Evolutionary conservation across 495 filamentous ascomycete genomes (phyloP), one percentile per base, ranked within the genome.

Genomic region (Neurospora sp.): DNA sequence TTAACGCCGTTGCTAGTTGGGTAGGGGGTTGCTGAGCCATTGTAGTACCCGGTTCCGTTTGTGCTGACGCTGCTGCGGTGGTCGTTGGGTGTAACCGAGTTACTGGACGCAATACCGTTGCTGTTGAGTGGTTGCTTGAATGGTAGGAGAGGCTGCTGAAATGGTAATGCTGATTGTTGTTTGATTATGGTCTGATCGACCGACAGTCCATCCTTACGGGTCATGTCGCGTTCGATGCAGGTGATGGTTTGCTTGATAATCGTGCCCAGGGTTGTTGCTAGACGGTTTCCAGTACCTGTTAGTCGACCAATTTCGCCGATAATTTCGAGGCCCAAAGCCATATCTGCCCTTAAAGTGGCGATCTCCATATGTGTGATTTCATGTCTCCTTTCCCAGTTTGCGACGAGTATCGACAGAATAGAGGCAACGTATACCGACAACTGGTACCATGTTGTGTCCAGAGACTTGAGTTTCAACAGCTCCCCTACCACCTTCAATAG

Each of bases 361-460:
- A 93, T 76, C 71, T 91, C 89, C 13, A 79, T 79, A 3, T 81
- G 71, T 3, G 84, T 88, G 8, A 88, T 87, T n/a, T 87, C 83
- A 74, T 87, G 85, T 59, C 88, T 85, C 73, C 90, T 85, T 74
- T 93, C 87, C 84, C 87, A 92, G 71, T 90, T 85, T 0, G 88
- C 90, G 74, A 92, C 93, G 1, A 95, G 79, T 5, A 87, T 89
- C 3, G 91, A 93, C 71, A 92, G 89, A 66, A 93, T 89, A 7
- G 91, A 91, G 39, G 91, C 88, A 9, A 94, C 84, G 77, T 92
- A 93, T 28, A 92, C 86, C 0, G 91, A 89, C 69, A 86, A 81
- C 72, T 89, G 90, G 73, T 92, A 91, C 92, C 92, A 94, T n/a
- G 92, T 93, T 15, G 90, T 92, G 75, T 95, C 92, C n/a, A 94